Evolutionary conservation across 108 stramenopile genomes (phyloP).

Genomic region (Skeletonema costatum): DNA sequence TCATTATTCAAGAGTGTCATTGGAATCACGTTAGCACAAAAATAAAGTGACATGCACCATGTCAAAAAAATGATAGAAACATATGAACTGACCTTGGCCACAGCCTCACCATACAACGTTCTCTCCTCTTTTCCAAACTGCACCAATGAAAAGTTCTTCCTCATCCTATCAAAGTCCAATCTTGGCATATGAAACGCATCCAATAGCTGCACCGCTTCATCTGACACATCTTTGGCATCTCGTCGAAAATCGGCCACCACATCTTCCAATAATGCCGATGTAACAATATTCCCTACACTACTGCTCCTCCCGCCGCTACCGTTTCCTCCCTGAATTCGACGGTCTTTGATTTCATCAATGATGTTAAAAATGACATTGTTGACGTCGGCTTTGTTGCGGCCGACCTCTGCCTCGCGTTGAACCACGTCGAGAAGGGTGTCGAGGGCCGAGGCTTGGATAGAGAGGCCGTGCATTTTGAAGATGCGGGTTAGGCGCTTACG

Average conservation of each 20-base stretch:
- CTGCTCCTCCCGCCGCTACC: background rate
- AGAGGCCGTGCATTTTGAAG: constrained; percentile 59
- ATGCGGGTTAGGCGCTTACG: constrained; percentile 52
- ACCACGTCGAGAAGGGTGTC: constrained; percentile 56
- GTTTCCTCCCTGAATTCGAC: constrained; percentile 15
- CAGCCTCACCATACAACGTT: constrained; percentile 31
- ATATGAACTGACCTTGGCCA: constrained; percentile 28
- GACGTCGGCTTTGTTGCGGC: background rate
- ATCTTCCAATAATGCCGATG: constrained; percentile 42
- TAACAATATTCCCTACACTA: constrained; percentile 35
- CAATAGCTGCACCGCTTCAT: constrained; percentile 41
- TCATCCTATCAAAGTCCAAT: constrained; percentile 39
- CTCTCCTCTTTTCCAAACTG: constrained; percentile 2
- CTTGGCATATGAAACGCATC: constrained; percentile 27
- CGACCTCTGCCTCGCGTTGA: constrained; percentile 20
- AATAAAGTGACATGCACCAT: constrained; percentile 41
- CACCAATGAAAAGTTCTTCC: constrained; percentile 26
- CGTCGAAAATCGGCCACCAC: constrained; percentile 47
- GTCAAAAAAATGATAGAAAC: constrained; percentile 43
- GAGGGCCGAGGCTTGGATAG: constrained; percentile 52
- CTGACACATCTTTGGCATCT: constrained; percentile 34
- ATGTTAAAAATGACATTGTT: constrained; percentile 29
- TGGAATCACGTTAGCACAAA: constrained; percentile 29
- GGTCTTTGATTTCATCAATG: constrained; percentile 50
- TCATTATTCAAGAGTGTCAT: background rate